phyloP scores from a whole-genome alignment of 495 filamentous ascomycete genomes.

The Aspergillus affinis region DNA sequence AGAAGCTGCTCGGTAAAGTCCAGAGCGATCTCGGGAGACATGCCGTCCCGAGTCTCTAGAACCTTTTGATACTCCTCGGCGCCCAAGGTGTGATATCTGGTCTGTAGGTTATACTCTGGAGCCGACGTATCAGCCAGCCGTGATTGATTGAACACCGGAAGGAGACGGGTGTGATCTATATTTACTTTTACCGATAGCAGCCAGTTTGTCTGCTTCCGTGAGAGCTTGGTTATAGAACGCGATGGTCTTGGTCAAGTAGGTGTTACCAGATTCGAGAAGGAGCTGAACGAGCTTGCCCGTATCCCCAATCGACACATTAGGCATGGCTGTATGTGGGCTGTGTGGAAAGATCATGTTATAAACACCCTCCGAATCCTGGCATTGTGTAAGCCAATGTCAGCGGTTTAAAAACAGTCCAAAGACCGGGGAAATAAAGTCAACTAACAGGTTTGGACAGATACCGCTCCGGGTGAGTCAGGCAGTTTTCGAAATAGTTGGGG shows the following conservation, averaged over 20 bases:
- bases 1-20: slow-evolving; percentile 21
- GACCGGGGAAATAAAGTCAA: background rate
- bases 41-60: slow-evolving; percentile 13
- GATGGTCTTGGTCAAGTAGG: slow-evolving; percentile 17
- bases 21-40: slow-evolving; percentile 16
- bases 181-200: slow-evolving; percentile 3
- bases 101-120: slow-evolving; percentile 13
- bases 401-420: background rate
- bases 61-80: slow-evolving; percentile 14
- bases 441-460: slow-evolving; percentile 14
- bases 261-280: slow-evolving; percentile 13
- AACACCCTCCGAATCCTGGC: slow-evolving; percentile 9
- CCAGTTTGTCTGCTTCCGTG: slow-evolving; percentile 17
- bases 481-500: slow-evolving; percentile 22
- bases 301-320: slow-evolving; percentile 18
- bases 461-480: slow-evolving; percentile 11
- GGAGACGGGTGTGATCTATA: no score
- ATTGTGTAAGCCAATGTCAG: no score
- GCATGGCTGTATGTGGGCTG: slow-evolving; percentile 14
- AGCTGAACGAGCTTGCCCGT: slow-evolving; percentile 15
- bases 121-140: no score
- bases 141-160: no score
- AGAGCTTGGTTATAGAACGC: slow-evolving; percentile 15
- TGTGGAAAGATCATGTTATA: slow-evolving; percentile 16
- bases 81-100: slow-evolving; percentile 7